Evolutionary conservation across 2,329 filamentous ascomycete species (phyloP).

Genomic region (Colletotrichum sp.): DNA sequence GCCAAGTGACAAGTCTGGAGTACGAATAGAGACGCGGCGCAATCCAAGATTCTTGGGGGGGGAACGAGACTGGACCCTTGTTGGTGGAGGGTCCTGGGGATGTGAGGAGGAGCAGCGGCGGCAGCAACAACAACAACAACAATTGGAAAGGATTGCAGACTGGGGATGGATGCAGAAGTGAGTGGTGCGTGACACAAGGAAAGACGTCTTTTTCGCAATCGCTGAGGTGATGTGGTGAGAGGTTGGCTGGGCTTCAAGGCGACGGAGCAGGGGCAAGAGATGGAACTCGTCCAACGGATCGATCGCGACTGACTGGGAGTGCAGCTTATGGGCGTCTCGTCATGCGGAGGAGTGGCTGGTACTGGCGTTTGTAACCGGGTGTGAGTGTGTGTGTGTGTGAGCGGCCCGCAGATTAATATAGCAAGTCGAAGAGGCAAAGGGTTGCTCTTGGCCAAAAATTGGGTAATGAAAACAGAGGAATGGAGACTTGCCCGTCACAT

Average conservation of each 20-base stretch:
- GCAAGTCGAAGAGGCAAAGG: conserved; percentile 14
- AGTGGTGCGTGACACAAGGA: conserved; percentile 26
- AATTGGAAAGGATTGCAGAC: neutral
- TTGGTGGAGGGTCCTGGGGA: neutral
- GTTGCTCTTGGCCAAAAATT: conserved; percentile 37
- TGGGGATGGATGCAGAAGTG: conserved; percentile 19
- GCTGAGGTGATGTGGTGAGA: conserved; percentile 18
- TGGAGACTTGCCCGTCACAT: conserved; percentile 43
- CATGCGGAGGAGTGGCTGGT: neutral
- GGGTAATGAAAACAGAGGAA: conserved; percentile 54
- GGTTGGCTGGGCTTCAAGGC: neutral
- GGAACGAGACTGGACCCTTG: neutral
- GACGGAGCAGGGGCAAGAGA: neutral
- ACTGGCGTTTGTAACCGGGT: neutral
- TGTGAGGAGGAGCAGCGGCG: neutral
- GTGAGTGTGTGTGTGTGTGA: neutral
- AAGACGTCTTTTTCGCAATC: conserved; percentile 23
- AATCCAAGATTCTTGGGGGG: conserved; percentile 1
- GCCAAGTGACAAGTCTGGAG: conserved; percentile 16
- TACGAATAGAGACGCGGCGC: conserved; percentile 12
- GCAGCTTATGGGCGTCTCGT: conserved; percentile 1
- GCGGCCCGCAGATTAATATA: conserved; percentile 25
- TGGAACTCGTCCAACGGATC: neutral
- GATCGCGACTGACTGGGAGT: neutral
- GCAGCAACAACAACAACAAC: neutral